Conservation (phyloP, 345 rosid species). For the Rhizophora mangle region DNA sequence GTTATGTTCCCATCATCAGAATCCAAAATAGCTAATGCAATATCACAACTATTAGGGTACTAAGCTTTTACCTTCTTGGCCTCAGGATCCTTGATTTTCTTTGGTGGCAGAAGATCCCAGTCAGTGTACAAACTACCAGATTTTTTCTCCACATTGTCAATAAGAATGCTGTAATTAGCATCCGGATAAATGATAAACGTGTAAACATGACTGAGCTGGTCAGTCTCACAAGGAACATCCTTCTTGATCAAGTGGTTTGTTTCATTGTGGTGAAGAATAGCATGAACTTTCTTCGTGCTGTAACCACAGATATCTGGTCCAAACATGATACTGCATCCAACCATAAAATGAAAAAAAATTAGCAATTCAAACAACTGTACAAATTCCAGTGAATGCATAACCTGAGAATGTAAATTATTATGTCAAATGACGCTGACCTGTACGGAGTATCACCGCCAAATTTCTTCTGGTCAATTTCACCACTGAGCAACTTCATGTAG, state of each 20-base stretch:
- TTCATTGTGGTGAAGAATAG: constrained; percentile 79
- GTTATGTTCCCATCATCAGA: background rate
- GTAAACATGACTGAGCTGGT: constrained; percentile 93
- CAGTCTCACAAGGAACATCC: constrained; percentile 98
- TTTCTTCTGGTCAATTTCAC: constrained; percentile 85
- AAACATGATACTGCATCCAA: constrained; percentile 85
- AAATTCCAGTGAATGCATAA: background rate
- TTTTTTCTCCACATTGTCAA: constrained; percentile 92
- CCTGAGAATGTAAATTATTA: background rate
- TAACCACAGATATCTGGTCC: constrained; percentile 98
- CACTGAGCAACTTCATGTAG: constrained; percentile 94
- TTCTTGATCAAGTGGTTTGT: constrained; percentile 89
- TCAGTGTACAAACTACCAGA: constrained; percentile 86
- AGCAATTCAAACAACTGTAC: background rate
- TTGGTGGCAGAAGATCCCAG: constrained; percentile 92
- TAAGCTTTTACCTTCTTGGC: constrained; percentile 66
- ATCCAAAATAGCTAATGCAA: background rate
- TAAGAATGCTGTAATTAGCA: constrained; percentile 86
- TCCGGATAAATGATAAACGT: constrained; percentile 86
- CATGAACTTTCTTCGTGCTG: constrained; percentile 99
- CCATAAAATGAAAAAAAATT: constrained; percentile 4
- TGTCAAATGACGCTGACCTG: constrained; percentile 40
- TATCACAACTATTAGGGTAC: background rate
- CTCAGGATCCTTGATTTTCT: constrained; percentile 85
- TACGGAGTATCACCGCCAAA: constrained; percentile 98